A percentile compares a stretch with the other conserved stretches of the same genome.
phyloP scores from a whole-genome alignment of 345 rosid species.

The Pistacia vera region DNA sequence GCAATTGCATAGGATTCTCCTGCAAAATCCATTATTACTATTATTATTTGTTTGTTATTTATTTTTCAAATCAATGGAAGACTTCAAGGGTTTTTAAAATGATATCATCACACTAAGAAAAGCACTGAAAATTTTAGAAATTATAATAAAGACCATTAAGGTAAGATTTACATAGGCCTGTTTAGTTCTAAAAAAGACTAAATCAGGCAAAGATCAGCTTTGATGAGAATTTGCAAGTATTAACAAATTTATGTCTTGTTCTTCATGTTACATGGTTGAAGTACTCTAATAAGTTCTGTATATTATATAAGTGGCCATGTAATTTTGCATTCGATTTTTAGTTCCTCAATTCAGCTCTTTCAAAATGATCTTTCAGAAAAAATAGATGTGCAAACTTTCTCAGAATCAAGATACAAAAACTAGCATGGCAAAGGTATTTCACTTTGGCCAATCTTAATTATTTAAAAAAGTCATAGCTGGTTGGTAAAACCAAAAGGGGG shows the following conservation, averaged over 20 bases:
- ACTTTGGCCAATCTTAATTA: neutral
- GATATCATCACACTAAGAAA: no score
- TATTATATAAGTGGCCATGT: no score
- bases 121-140: no score
- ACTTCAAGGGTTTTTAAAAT: no score
- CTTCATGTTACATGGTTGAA: neutral
- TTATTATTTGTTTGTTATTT: neutral
- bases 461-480: neutral
- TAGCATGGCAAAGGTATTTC: neutral
- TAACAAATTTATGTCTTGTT: neutral
- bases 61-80: no score
- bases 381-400: neutral
- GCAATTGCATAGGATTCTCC: conserved; percentile 42
- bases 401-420: neutral
- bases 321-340: no score
- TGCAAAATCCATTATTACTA: conserved; percentile 15
- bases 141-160: neutral
- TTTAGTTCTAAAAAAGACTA: neutral
- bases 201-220: no score
- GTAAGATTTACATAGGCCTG: neutral
- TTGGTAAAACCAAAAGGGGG: neutral
- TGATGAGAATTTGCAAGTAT: neutral
- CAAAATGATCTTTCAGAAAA: neutral
- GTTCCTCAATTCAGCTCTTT: no score
- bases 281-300: neutral